Base-by-base conservation (phyloP, 257 asterid genomes). In the Cynanchum wilfordii region DNA sequence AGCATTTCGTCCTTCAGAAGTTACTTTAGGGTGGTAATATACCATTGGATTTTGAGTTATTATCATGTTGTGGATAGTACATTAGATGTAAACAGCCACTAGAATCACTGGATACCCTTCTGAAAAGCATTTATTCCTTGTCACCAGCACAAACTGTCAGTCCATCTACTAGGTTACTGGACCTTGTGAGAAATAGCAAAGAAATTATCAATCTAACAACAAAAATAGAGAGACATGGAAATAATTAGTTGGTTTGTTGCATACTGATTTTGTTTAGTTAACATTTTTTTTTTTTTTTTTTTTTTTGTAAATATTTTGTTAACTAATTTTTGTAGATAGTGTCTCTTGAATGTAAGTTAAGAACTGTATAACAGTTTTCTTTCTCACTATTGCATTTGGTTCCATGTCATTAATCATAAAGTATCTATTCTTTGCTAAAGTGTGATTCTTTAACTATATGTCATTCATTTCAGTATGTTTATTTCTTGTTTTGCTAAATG, bases 71-170 rank as follows among this genome's bases (percentile, higher is more conserved):
- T n/a, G n/a, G n/a, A n/a, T n/a, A n/a, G n/a, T n/a, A n/a, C n/a
- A n/a, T n/a, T n/a, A n/a, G n/a, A n/a, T n/a, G n/a, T n/a, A n/a
- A n/a, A n/a, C n/a, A n/a, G n/a, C n/a, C n/a, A n/a, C n/a, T n/a
- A n/a, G n/a, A n/a, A n/a, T n/a, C n/a, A n/a, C n/a, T n/a, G n/a
- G n/a, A n/a, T n/a, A n/a, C n/a, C n/a, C n/a, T n/a, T n/a, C n/a
- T n/a, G n/a, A n/a, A n/a, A 36, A 54, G 81, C 83, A 78, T 72
- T 82, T 78, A 73, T 70, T 78, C 58, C 71, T 44, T 40, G 54
- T 56, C 70, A 72, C 62, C 84, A 59, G 54, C 82, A 52, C 25
- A 58, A 68, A 75, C 58, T 62, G 77, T 20, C 76, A 74, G 50
- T 71, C 56, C 73, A 79, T 64, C 36, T 58, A 62, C 40, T 72